A percentile compares a stretch with the other conserved stretches of the same genome.
Evolutionary conservation across 495 filamentous ascomycete species (phyloP).

Genomic region (Tuber microsphaerosporum): DNA sequence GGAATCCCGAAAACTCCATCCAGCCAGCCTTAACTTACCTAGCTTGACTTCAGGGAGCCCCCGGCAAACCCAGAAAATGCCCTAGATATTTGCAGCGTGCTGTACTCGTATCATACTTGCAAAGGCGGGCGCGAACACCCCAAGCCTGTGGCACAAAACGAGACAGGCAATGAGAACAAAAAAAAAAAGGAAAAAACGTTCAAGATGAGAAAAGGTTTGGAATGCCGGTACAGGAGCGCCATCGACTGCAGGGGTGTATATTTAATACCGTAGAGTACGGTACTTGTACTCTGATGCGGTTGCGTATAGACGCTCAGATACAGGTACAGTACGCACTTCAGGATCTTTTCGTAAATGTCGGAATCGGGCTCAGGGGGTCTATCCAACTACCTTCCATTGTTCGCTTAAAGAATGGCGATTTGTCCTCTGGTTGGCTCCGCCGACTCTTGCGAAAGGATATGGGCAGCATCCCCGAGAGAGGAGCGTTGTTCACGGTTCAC

Average conservation of each 20-base stretch:
- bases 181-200: neutral
- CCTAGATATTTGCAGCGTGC: neutral
- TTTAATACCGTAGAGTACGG: neutral
- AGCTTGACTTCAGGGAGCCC: neutral
- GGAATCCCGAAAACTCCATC: neutral
- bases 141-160: neutral
- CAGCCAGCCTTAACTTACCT: neutral
- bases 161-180: neutral
- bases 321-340: neutral
- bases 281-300: neutral
- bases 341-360: too few species aligned
- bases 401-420: neutral
- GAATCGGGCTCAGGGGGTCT: too few species aligned
- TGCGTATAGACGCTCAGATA: neutral
- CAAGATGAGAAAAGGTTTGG: neutral
- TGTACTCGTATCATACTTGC: too few species aligned
- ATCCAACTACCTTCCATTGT: neutral
- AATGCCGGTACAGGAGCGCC: neutral
- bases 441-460: neutral
- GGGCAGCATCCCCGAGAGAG: neutral
- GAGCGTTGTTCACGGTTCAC: too few species aligned
- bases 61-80: neutral
- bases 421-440: too few species aligned
- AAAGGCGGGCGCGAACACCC: neutral
- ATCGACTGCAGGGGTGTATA: neutral